Base-by-base conservation (phyloP, 208 protist genomes). In the Leishmania martiniquensis region DNA sequence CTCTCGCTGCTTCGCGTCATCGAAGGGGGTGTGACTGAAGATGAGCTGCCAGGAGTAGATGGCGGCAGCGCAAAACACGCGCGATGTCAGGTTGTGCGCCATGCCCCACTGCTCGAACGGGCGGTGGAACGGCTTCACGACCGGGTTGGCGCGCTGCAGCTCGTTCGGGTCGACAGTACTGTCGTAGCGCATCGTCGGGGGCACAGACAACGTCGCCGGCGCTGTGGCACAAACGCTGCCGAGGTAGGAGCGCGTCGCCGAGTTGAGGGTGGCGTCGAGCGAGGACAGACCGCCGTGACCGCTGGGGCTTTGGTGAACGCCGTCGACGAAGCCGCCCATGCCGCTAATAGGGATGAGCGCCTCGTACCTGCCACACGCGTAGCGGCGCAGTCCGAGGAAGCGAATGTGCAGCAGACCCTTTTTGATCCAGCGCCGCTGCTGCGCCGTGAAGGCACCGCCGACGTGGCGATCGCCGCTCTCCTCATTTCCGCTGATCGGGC, bases 1-100 rank as follows among this genome's bases (percentile, higher is more conserved):
- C 86, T 93, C 87, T 2, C 87, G 83, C 85, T 97, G 94, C 89
- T 96, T 97, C 77, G 88, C 90, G 78, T 96, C 92, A 74, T 97
- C 94, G 78, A 96, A 93, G 42, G 92, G 89, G 0, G 94, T 96
- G 85, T 96, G 94, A 66, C 91, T 96, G 80, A 97, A 97, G 72
- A 97, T 93, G 69, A 97, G 85, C 80, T 95, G 90, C 94, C 94
- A 97, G n/a, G 94, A 89, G 83, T 97, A 97, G 47, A 93, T 87
- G 42, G 92, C 92, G 0, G 91, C 94, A 0, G 89, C 91, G 51
- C 78, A 89, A 79, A 94, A 96, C 71, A 94, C 76, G n/a, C 91
- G 85, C 10, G 84, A 78, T 37, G 82, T 79, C 59, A 96, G 80
- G 68, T 72, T 80, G 80, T 90, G 72, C 37, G 90, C 89, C 71